phyloP scores from a whole-genome alignment of 768 basidiomycete genomes.

The Tricholomella constricta region DNA sequence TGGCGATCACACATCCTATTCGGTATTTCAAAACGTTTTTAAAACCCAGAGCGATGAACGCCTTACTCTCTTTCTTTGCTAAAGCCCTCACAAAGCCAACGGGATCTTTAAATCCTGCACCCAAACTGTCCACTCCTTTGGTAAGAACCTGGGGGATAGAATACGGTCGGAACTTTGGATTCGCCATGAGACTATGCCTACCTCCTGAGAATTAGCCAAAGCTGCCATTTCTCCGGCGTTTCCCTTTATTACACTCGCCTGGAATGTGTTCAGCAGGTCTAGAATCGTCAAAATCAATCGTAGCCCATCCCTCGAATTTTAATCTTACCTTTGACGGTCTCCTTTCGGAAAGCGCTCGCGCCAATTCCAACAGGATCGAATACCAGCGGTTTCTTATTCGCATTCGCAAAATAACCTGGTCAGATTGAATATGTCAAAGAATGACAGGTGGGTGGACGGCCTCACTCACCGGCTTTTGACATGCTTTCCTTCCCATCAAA shows the following conservation, averaged over 20 bases:
- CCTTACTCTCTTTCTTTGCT: conserved; percentile 74
- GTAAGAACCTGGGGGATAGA: conserved; percentile 62
- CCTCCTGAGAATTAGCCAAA: conserved; percentile 76
- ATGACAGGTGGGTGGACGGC: background rate
- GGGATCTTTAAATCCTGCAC: conserved; percentile 77
- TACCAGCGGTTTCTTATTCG: conserved; percentile 70
- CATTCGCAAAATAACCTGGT: conserved; percentile 60
- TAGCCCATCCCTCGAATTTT: background rate
- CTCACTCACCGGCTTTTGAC: conserved; percentile 62
- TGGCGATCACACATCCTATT: conserved; percentile 75
- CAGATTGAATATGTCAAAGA: background rate
- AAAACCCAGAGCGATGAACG: background rate
- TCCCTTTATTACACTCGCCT: conserved; percentile 91
- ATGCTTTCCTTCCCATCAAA: conserved; percentile 66
- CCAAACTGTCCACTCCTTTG: conserved; percentile 86
- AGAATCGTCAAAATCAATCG: background rate
- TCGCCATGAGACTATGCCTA: conserved; percentile 22
- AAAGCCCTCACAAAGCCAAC: conserved; percentile 65
- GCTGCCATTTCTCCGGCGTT: conserved; percentile 89
- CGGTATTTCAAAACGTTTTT: background rate
- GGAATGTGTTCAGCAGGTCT: conserved; percentile 78
- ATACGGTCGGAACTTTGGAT: too few relatives aligned
- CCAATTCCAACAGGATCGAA: conserved; percentile 95
- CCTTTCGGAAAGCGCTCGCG: conserved; percentile 71
- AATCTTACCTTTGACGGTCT: conserved; percentile 55